A percentile compares a stretch with the other conserved stretches of the same genome.
phyloP scores from a whole-genome alignment of 2,329 filamentous ascomycete genomes.

The Bipolaris oryzae region DNA sequence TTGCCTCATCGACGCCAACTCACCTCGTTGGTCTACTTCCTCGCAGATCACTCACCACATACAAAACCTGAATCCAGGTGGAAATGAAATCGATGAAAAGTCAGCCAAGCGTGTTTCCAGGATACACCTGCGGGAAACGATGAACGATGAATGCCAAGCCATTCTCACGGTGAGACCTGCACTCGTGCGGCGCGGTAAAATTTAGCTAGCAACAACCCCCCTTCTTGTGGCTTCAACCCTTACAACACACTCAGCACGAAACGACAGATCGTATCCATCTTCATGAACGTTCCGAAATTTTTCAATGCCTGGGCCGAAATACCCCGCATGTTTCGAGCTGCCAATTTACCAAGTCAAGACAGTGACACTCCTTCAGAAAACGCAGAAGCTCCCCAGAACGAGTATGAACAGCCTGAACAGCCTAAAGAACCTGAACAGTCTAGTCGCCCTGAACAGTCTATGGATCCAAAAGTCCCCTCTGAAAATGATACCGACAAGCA shows the following conservation, averaged over 20 bases:
- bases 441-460: background rate
- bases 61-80: too few relatives aligned
- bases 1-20: too few relatives aligned
- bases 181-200: background rate
- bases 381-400: background rate
- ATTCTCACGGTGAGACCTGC: background rate
- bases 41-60: too few relatives aligned
- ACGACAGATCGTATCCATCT: too few relatives aligned
- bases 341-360: background rate
- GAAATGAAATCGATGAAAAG: too few relatives aligned
- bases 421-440: background rate
- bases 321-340: background rate
- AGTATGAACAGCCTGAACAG: background rate
- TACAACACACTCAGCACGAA: too few relatives aligned
- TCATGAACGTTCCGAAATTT: background rate
- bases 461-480: background rate
- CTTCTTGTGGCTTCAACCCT: background rate
- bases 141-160: background rate
- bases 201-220: fast-evolving
- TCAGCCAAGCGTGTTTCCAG: too few relatives aligned
- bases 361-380: background rate
- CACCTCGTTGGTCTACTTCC: too few relatives aligned
- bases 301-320: background rate
- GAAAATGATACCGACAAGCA: background rate
- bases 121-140: background rate